These are phyloP conservation scores for Alternaria solani DNA, from an alignment of 2,329 filamentous ascomycete species.

Conservation along the genomic window DNA sequence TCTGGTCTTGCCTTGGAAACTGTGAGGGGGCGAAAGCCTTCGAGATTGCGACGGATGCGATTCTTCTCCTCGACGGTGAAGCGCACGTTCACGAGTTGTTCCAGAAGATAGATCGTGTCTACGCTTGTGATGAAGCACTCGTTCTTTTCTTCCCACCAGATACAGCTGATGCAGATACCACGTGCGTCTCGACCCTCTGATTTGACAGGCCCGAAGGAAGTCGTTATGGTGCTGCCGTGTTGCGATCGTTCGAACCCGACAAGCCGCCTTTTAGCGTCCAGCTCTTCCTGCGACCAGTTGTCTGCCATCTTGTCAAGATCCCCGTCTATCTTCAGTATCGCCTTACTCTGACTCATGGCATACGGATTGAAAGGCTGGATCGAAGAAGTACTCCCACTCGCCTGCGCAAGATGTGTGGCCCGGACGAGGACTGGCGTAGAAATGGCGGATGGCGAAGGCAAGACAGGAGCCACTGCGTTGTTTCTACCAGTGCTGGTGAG, in stretches of 20 bases:
- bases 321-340: constrained; percentile 82
- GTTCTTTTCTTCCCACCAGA: constrained; percentile 91
- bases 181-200: constrained; percentile 81
- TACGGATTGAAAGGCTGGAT: constrained; percentile 73
- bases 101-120: constrained; percentile 93
- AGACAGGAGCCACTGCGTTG: constrained; percentile 45
- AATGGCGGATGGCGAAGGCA: constrained; percentile 55
- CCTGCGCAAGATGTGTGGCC: constrained; percentile 69
- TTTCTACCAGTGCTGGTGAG: constrained; percentile 56
- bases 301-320: constrained; percentile 85
- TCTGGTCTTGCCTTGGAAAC: constrained; percentile 93
- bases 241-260: constrained; percentile 89
- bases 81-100: constrained; percentile 83
- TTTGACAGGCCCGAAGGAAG: constrained; percentile 80
- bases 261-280: constrained; percentile 78
- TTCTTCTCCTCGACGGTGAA: constrained; percentile 99
- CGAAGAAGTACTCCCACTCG: constrained; percentile 53
- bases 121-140: constrained; percentile 96
- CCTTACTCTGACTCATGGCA: constrained; percentile 80
- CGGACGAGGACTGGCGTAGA: constrained; percentile 70
- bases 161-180: constrained; percentile 96
- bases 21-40: constrained; percentile 90
- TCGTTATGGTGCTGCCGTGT: constrained; percentile 79
- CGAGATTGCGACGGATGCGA: constrained; percentile 91
- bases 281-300: constrained; percentile 84